Percentiles rank a stretch among this genome's conserved stretches.
phyloP scores from a whole-genome alignment of 2,329 filamentous ascomycete species.

The Fusarium multiceps region DNA sequence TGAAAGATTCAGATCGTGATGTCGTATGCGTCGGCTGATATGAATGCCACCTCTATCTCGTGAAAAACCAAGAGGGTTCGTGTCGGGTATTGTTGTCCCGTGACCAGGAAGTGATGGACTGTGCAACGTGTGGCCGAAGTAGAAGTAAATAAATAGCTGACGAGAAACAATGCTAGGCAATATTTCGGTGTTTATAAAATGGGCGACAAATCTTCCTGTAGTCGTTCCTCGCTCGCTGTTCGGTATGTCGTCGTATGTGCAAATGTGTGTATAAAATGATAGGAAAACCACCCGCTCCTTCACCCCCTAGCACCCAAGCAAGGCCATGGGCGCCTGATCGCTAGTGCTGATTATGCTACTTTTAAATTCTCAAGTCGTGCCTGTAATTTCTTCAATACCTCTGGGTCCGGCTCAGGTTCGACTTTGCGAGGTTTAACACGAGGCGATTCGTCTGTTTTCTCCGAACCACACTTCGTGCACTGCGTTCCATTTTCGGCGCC shows the following conservation, averaged over 20 bases:
- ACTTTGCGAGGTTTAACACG: constrained; percentile 69
- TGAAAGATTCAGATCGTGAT: constrained; percentile 42
- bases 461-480: constrained; percentile 70
- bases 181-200: constrained; percentile 28
- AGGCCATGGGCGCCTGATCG: background rate
- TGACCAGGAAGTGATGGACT: constrained; percentile 19
- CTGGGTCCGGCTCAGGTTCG: constrained; percentile 71
- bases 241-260: constrained; percentile 26
- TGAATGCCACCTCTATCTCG: constrained; percentile 27
- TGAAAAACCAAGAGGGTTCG: constrained; percentile 27
- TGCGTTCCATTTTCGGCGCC: constrained; percentile 61
- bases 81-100: constrained; percentile 17
- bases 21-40: constrained; percentile 36
- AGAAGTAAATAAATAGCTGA: constrained; percentile 32
- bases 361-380: constrained; percentile 62
- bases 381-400: constrained; percentile 67
- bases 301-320: constrained; percentile 28
- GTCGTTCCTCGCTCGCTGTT: constrained; percentile 26
- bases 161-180: constrained; percentile 16
- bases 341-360: constrained; percentile 44
- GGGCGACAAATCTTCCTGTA: constrained; percentile 9
- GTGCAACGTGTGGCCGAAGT: constrained; percentile 33
- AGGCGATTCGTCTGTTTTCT: constrained; percentile 69
- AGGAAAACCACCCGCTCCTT: constrained; percentile 42
- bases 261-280: constrained; percentile 16